These are phyloP conservation scores for Marasmius oreades DNA, from an alignment of 1,284 basidiomycete species.

Conservation along the genomic window DNA sequence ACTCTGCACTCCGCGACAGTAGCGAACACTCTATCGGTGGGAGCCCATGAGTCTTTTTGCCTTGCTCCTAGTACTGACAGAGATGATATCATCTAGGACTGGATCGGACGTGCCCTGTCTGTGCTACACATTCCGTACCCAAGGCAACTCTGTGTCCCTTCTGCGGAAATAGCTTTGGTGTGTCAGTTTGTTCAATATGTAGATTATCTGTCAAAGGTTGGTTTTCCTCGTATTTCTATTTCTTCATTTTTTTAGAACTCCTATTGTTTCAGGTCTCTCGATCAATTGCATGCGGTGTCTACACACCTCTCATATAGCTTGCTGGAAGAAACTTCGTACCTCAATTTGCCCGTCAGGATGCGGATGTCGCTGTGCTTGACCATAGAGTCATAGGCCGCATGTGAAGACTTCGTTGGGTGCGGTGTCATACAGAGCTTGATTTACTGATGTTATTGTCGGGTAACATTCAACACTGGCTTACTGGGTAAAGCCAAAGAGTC, in stretches of 20 bases:
- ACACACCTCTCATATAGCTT: constrained; percentile 66
- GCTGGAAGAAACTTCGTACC: constrained; percentile 49
- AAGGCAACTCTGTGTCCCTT: constrained; percentile 41
- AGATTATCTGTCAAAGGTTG: constrained; percentile 72
- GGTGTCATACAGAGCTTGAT: no score
- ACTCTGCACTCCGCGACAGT: constrained; percentile 25
- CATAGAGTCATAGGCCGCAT: neutral
- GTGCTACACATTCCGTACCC: constrained; percentile 28
- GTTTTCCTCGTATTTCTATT: neutral
- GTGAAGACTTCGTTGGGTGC: neutral
- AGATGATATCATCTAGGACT: constrained; percentile 26
- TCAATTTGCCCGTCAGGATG: constrained; percentile 60
- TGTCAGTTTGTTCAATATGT: constrained; percentile 68
- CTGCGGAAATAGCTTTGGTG: constrained; percentile 43
- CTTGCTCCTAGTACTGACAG: neutral
- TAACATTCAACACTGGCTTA: no score
- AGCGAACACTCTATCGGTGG: constrained; percentile 38
- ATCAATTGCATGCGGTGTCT: constrained; percentile 62
- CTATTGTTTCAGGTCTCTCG: constrained; percentile 55
- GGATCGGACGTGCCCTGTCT: constrained; percentile 35
- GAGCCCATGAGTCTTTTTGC: constrained; percentile 9
- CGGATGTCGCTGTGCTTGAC: constrained; percentile 49
- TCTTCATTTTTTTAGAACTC: neutral
- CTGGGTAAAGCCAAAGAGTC: no score
- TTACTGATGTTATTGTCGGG: no score